These are phyloP conservation scores for Prunus salicina DNA, from an alignment of 306 rosid species.

Conservation along the genomic window DNA sequence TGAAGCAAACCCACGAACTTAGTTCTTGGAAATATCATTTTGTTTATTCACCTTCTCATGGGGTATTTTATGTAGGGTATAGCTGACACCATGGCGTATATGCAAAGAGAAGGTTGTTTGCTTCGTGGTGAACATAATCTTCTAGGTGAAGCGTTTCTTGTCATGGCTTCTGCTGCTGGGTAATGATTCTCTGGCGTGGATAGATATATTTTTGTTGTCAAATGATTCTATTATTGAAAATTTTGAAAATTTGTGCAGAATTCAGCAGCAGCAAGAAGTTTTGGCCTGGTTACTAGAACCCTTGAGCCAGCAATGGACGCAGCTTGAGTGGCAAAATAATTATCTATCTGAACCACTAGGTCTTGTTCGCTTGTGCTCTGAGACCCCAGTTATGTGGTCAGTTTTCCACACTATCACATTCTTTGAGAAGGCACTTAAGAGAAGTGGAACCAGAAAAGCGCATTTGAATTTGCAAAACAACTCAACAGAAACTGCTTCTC, in stretches of 20 bases:
- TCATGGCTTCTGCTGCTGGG: conserved; percentile 98
- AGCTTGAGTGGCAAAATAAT: conserved; percentile 82
- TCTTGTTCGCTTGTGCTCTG: conserved; percentile 70
- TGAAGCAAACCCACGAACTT: background rate
- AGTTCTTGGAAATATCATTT: background rate
- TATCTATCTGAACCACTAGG: conserved; percentile 86
- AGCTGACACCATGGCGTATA: conserved; percentile 82
- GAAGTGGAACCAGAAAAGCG: conserved; percentile 84
- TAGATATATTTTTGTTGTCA: conserved; percentile 13
- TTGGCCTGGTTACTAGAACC: conserved; percentile 93
- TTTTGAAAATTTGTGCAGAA: conserved; percentile 50
- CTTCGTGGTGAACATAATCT: conserved; percentile 96
- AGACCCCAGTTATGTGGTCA: conserved; percentile 83
- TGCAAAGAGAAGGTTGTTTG: conserved; percentile 85
- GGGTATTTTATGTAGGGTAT: conserved; percentile 59
- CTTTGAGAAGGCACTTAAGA: conserved; percentile 97
- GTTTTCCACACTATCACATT: conserved; percentile 82
- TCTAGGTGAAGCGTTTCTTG: conserved; percentile 95
- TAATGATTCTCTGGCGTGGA: conserved; percentile 35
- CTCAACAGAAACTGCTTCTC: conserved; percentile 44
- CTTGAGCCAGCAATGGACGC: conserved; percentile 82
- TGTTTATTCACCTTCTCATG: conserved; percentile 33
- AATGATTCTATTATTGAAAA: conserved; percentile 12
- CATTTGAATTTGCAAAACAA: conserved; percentile 50
- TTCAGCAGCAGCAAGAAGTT: conserved; percentile 97